phyloP scores from a whole-genome alignment of 805 yeast species.

The Ogataea polymorpha region DNA sequence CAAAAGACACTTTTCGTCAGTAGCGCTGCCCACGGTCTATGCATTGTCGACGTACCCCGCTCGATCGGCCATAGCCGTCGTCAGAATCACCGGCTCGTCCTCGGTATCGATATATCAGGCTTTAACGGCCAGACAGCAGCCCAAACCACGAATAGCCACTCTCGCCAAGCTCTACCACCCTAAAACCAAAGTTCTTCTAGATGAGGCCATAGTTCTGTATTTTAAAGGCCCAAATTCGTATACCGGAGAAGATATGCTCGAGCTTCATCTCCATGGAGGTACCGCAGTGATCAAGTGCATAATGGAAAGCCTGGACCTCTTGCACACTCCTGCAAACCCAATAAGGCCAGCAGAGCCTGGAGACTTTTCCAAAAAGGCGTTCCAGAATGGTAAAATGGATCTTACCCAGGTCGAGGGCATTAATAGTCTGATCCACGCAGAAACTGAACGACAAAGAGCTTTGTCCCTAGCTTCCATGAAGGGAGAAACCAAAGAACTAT shows the following conservation, averaged over 20 bases:
- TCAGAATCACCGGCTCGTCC: slow-evolving; percentile 76
- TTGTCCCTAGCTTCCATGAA: slow-evolving; percentile 72
- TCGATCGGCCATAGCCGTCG: slow-evolving; percentile 81
- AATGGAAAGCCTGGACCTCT: slow-evolving; percentile 51
- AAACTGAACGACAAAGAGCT: slow-evolving; percentile 82
- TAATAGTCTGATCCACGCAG: slow-evolving; percentile 85
- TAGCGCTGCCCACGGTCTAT: slow-evolving; percentile 64
- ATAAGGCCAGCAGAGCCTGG: slow-evolving; percentile 90
- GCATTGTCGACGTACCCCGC: slow-evolving; percentile 82
- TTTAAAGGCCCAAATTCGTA: slow-evolving; percentile 75
- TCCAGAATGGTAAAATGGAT: slow-evolving; percentile 78
- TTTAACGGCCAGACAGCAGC: slow-evolving; percentile 43
- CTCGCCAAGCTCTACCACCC: slow-evolving; percentile 56
- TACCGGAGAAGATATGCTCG: slow-evolving; percentile 90
- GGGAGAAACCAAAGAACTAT: slow-evolving; percentile 58
- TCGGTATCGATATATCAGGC: slow-evolving; percentile 42
- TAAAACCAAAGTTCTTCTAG: slow-evolving; percentile 45
- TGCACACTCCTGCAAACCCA: slow-evolving; percentile 45
- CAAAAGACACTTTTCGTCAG: neutral
- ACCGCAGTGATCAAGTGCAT: slow-evolving; percentile 75
- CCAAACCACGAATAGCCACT: slow-evolving; percentile 52
- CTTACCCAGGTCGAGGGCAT: slow-evolving; percentile 90
- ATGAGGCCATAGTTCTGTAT: slow-evolving; percentile 69
- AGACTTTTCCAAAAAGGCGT: slow-evolving; percentile 86
- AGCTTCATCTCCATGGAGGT: slow-evolving; percentile 94